Percentiles rank a stretch among this genome's conserved stretches.
phyloP scores from a whole-genome alignment of 495 filamentous ascomycete species.

The Bacidia rubella region DNA sequence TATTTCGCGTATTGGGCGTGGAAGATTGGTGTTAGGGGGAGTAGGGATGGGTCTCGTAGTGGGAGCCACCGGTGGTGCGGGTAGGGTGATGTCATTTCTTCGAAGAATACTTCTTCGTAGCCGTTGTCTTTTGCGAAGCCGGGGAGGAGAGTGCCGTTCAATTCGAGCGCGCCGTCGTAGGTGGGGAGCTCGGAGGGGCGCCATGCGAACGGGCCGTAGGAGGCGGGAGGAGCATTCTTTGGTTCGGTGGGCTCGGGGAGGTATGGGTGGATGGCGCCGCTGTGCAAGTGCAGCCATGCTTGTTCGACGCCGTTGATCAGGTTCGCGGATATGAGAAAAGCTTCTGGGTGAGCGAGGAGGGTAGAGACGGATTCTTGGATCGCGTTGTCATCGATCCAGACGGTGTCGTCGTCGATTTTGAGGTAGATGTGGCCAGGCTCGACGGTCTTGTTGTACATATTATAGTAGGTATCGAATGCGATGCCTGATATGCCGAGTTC shows the following conservation, averaged over 20 bases:
- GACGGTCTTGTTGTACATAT: conserved; percentile 20
- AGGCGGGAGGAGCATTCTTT: background rate
- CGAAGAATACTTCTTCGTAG: background rate
- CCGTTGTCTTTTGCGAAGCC: background rate
- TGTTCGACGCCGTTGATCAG: conserved; percentile 31
- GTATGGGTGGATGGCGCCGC: conserved; percentile 31
- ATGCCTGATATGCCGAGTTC: conserved; percentile 5
- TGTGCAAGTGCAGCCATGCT: conserved; percentile 29
- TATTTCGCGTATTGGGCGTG: conserved; percentile 3
- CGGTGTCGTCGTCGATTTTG: conserved; percentile 38
- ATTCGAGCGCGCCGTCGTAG: background rate
- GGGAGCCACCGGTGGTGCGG: conserved; percentile 18
- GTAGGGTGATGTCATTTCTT: conserved; percentile 2
- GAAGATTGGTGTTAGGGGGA: conserved; percentile 9
- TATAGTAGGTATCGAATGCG: conserved; percentile 9
- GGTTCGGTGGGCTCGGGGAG: conserved; percentile 23
- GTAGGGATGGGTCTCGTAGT: background rate
- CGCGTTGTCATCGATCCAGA: conserved; percentile 29
- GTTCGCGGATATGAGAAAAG: conserved; percentile 30
- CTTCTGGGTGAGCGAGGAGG: conserved; percentile 26
- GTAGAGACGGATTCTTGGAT: conserved; percentile 29
- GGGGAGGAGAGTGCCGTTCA: background rate
- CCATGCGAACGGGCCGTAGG: conserved; percentile 2
- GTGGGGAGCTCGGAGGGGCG: conserved; percentile 5
- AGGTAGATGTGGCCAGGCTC: conserved; percentile 29